Evolutionary conservation across 805 yeast species (phyloP).

Genomic region (Lipomyces yamanashiensis): DNA sequence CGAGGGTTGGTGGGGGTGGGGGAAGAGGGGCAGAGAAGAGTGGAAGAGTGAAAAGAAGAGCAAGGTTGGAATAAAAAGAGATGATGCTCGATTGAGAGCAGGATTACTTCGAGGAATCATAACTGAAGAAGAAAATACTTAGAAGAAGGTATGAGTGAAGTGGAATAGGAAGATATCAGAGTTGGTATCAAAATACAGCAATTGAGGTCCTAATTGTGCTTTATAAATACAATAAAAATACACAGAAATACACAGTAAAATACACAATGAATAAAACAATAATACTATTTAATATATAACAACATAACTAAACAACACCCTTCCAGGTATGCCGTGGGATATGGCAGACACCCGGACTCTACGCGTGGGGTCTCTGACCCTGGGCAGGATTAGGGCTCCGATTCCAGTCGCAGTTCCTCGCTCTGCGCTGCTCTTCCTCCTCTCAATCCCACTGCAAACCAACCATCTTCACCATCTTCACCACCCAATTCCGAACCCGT

Average conservation of each 20-base stretch:
- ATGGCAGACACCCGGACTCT: constrained; percentile 20
- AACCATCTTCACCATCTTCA: not conserved
- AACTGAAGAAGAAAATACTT: too few relatives aligned
- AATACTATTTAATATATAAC: not conserved
- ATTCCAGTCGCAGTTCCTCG: not conserved
- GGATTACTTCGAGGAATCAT: too few relatives aligned
- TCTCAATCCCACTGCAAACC: not conserved
- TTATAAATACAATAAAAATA: too few relatives aligned
- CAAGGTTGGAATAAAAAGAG: not conserved
- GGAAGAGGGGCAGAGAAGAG: not conserved
- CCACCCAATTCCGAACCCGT: not conserved
- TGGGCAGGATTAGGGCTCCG: not conserved
- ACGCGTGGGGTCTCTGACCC: constrained; percentile 2
- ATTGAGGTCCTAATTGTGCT: too few relatives aligned
- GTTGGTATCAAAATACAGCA: too few relatives aligned
- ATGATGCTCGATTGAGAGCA: not conserved
- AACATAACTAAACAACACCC: not conserved
- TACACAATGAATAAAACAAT: not conserved
- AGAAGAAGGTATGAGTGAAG: too few relatives aligned
- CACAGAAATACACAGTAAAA: not conserved
- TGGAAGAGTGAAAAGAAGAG: not conserved
- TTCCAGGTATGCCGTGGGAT: constrained; percentile 2
- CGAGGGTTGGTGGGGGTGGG: constrained; percentile 21
- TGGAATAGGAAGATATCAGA: too few relatives aligned
- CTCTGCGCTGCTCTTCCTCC: constrained; percentile 1